Evolutionary conservation across 1,139 yeast genomes (phyloP), one percentile per base, ranked within the genome.

Genomic region (Kodamaea anthophila): DNA sequence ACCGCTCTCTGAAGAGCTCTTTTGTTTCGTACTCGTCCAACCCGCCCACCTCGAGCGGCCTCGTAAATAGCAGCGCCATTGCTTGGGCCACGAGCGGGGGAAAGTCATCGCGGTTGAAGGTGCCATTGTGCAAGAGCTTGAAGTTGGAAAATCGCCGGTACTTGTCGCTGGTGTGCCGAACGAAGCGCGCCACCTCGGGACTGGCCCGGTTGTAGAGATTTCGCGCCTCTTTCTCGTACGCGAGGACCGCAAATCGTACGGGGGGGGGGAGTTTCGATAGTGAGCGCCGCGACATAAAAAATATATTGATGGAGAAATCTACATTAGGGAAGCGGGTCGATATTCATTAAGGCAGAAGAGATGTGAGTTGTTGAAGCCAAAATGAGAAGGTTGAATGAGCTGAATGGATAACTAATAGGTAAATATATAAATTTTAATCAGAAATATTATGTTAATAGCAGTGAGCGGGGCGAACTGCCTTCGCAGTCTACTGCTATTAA

Each of bases 81-180:
- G 43, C 28, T 4, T 40, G 28, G 6, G 44, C 41, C 15, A 46
- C 35, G n/a, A 52, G 30, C 0, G 49, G 51, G 6, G 51, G 43
- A 25, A 53, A 54, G 31, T 54, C 59, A 4, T 28, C 29, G n/a
- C 29, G 34, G 29, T 45, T 44, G 32, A 37, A 47, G 15, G 29
- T 29, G 24, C 37, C 33, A 9, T 33, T 25, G 5, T 38, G 36
- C 9, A 44, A 22, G 12, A 54, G 42, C 37, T 49, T 50, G 23
- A 40, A 39, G 21, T 42, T 36, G 31, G 45, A 49, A 29, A 53
- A 48, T 26, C 35, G 34, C 5, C 39, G 36, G 31, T 52, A 46
- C 29, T 43, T 48, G n/a, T 37, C 36, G 9, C 48, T 44, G 5
- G 49, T 31, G 31, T 41, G 42, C 21, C 37, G 35, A 15, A 49